Conservation (phyloP, 140 eudicot species). For the Oenanthe javanica region DNA sequence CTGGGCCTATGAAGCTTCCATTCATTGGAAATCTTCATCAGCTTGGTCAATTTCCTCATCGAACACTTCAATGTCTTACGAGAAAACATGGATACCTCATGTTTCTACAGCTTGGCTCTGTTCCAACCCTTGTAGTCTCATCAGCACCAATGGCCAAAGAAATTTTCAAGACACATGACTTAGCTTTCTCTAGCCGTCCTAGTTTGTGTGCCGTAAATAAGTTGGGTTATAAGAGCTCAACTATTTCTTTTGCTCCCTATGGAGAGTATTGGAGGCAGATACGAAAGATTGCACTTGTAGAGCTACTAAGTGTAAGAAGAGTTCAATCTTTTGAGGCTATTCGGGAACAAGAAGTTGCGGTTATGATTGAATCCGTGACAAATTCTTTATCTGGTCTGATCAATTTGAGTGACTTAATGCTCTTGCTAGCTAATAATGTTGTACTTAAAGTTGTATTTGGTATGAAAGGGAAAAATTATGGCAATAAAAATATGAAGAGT, state of each 20-base stretch:
- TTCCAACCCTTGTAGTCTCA: neutral
- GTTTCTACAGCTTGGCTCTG: neutral
- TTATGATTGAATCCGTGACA: neutral
- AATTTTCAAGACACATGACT: neutral
- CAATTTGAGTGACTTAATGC: neutral
- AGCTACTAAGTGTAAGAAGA: neutral
- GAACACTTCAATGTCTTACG: neutral
- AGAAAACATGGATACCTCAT: neutral
- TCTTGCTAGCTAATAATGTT: neutral
- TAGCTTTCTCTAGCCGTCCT: neutral
- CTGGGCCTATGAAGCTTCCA: neutral
- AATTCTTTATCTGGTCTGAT: neutral
- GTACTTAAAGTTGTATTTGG: neutral
- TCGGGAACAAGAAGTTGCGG: neutral
- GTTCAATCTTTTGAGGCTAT: neutral
- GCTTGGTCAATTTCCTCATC: neutral
- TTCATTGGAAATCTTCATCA: neutral
- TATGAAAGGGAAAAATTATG: constrained; percentile 11
- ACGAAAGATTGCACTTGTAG: neutral
- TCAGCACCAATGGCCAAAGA: neutral
- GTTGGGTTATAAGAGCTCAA: neutral
- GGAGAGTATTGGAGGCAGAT: neutral
- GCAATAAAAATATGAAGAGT: neutral
- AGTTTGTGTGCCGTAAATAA: neutral
- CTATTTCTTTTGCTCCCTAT: neutral